phyloP scores from a whole-genome alignment of 164 flowering plant species.

The Taxillus chinensis region DNA sequence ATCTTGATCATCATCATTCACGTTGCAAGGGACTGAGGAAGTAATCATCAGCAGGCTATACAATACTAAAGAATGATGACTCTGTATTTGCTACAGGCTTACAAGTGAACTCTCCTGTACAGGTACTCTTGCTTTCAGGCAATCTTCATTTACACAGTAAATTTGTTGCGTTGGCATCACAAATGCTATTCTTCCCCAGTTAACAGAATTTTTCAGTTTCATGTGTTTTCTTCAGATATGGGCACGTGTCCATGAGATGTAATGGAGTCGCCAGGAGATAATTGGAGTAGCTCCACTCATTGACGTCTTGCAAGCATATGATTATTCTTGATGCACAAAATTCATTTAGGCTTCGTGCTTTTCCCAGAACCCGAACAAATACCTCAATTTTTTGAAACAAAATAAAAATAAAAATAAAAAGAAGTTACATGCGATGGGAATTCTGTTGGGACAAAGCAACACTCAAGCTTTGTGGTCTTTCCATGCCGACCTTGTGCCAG shows the following conservation, averaged over 20 bases:
- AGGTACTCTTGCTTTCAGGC: not conserved
- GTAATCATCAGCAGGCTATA: too few relatives aligned
- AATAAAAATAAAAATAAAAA: too few relatives aligned
- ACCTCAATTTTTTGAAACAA: too few relatives aligned
- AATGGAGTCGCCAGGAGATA: slow-evolving; percentile 54
- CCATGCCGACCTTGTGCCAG: too few relatives aligned
- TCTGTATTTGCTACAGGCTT: not conserved
- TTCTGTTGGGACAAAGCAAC: too few relatives aligned
- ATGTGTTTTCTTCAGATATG: slow-evolving; percentile 47
- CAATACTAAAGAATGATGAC: not conserved
- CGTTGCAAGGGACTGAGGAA: not conserved
- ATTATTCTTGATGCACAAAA: slow-evolving; percentile 22
- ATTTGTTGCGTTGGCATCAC: not conserved
- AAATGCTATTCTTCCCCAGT: not conserved
- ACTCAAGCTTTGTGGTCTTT: too few relatives aligned
- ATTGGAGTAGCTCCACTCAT: slow-evolving; percentile 63
- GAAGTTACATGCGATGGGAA: too few relatives aligned
- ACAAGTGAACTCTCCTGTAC: too few relatives aligned
- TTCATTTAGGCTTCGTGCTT: not conserved
- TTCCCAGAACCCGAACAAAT: too few relatives aligned
- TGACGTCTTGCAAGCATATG: slow-evolving; percentile 65
- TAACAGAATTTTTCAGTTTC: not conserved
- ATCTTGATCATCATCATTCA: not conserved
- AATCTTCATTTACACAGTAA: not conserved
- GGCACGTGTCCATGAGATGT: slow-evolving; percentile 89